Evolutionary conservation across 441 rosid species (phyloP), one percentile per base, ranked within the genome.

Genomic region (Populus hybrid): DNA sequence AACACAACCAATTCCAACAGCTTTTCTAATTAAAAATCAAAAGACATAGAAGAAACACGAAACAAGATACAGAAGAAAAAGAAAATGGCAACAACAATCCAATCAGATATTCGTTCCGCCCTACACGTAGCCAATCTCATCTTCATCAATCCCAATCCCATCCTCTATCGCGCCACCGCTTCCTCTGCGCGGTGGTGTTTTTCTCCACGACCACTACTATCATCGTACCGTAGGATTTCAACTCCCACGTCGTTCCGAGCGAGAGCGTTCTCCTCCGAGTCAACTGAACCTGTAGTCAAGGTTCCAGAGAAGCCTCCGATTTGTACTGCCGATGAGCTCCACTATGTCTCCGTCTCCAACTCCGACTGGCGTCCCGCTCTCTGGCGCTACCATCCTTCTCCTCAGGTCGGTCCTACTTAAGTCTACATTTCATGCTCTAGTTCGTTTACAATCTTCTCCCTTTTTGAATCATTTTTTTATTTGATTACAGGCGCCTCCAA

Each of bases 351-450:
- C 53, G 82, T 89, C 3, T 80, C 94, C 2, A 82, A 91, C 66
- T 90, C 89, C 78, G 88, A 90, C 71, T 95, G 99, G 97, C 93
- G 93, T 28, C 97, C 94, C 77, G 95, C 98, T 73, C 98, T 94
- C 84, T 94, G 98, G 97, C 97, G 98, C 65, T 94, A 96, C 84
- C 84, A 72, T 73, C 98, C 98, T 78, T 80, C 91, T n/a, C 89
- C 92, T 71, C 90, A 87, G 93, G 98, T 92, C 74, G 38, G 73
- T 28, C 3, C 6, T 0, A 2, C 11, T 32, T 11, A n/a, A n/a
- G 6, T 9, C 5, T 3, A 4, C 8, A 28, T 28, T 21, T 2
- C 69, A 8, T n/a, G 61, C 46, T 61, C 38, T 6, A 7, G 71
- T 24, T 42, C 26, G 10, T 74, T 78, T 74, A 67, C 20, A 26